Evolutionary conservation across 2,329 filamentous ascomycete genomes (phyloP).

Genomic region (Neopestalotiopsis sp.): DNA sequence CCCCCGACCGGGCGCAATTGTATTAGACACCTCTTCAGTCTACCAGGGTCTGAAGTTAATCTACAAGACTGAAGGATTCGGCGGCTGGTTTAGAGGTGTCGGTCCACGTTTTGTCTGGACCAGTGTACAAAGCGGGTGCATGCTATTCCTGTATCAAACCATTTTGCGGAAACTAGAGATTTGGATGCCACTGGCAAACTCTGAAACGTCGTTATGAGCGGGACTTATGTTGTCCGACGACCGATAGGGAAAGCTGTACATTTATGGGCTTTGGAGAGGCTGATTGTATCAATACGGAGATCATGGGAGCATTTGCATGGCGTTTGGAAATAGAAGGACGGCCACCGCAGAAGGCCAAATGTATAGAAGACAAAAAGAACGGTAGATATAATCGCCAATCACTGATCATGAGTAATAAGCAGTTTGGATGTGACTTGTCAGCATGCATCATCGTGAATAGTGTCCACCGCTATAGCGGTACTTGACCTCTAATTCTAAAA

Average conservation of each 20-base stretch:
- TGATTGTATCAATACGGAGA: conserved; percentile 28
- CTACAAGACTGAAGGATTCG: conserved; percentile 86
- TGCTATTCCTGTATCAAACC: conserved; percentile 94
- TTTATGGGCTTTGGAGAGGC: conserved; percentile 7
- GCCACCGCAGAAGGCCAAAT: conserved; percentile 8
- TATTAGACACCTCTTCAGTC: conserved; percentile 88
- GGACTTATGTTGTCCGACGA: not conserved
- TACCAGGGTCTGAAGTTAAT: conserved; percentile 84
- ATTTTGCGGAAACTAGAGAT: conserved; percentile 77
- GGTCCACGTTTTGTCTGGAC: conserved; percentile 95
- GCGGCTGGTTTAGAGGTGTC: conserved; percentile 93
- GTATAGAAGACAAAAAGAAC: conserved; percentile 25
- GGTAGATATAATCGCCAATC: conserved; percentile 31
- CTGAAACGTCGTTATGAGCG: conserved; percentile 31
- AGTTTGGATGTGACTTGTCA: not conserved
- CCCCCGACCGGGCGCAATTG: conserved; percentile 76
- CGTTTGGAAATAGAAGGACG: conserved; percentile 29
- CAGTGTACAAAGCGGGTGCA: conserved; percentile 93
- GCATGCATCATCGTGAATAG: too few species aligned
- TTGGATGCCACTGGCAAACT: conserved; percentile 42
- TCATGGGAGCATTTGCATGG: conserved; percentile 34
- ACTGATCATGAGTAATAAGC: not conserved
- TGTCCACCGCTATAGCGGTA: too few species aligned
- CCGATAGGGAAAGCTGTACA: not conserved
- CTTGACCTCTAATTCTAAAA: too few species aligned